Evolutionary conservation across 1,284 basidiomycete species (phyloP), one percentile per base, ranked within the genome.

Genomic region (Sanghuangporus weigelae): DNA sequence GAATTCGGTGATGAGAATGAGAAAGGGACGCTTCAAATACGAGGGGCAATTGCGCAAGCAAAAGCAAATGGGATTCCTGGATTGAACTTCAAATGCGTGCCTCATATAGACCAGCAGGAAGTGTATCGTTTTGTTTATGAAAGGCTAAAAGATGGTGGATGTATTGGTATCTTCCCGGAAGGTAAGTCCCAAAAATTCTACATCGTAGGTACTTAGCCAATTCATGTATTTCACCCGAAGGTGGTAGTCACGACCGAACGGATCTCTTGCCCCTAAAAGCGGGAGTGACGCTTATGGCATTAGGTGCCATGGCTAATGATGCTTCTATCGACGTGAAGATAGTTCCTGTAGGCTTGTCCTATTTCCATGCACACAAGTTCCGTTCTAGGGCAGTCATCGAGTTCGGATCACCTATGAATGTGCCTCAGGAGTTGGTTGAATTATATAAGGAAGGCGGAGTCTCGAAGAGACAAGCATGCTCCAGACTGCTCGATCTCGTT

Each of bases 151-250:
- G 85, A 92, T 61, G 93, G 93, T 14, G 94, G 94, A 10, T 89
- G 90, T 69, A 95, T 98, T 67, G 94, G 95, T 57, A 96, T 98
- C 68, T 98, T 98, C 73, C 96, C 96, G 53, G 96, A 98, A 88
- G 95, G 93, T 92, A 68, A 68, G 72, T 71, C 26, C 31, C 39
- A 7, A 23, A 26, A 21, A 53, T 59, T 57, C 8, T 62, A 11
- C 59, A 53, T 63, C 49, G 42, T n/a, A 36, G 58, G 48, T 49
- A 36, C 59, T 51, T 38, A 61, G 44, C 42, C 49, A 59, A 55
- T 54, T 57, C 60, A n/a, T 7, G 44, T 62, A 38, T 3, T 66
- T 60, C 48, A 31, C 26, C 26, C 14, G 26, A 68, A 95, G 93
- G 95, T 69, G 96, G 96, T 62, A 97, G 95, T 63, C 95, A 98